Percentiles rank a stretch among this genome's conserved stretches.
These are phyloP conservation scores for Canavalia gladiata DNA, from an alignment of 306 rosid genomes.

Conservation along the genomic window DNA sequence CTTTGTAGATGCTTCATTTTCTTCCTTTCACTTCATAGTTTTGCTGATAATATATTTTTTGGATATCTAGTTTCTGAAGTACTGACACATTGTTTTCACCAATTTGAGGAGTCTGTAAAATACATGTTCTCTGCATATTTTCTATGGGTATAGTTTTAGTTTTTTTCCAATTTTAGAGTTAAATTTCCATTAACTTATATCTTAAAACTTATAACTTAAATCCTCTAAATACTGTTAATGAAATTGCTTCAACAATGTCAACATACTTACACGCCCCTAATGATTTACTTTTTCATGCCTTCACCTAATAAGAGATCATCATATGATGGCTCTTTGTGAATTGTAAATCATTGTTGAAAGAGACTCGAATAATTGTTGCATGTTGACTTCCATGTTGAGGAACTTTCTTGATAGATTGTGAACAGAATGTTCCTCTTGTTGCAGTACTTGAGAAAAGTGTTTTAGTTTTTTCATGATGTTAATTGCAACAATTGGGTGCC, in stretches of 20 bases:
- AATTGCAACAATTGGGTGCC: background rate
- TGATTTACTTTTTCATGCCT: constrained; percentile 18
- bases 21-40: constrained; percentile 3
- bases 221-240: background rate
- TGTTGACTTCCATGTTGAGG: constrained; percentile 1
- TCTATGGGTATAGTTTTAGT: constrained; percentile 19
- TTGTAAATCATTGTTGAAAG: background rate
- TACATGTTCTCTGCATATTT: background rate
- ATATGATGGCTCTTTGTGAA: background rate
- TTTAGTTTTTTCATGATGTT: constrained; percentile 25
- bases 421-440: constrained; percentile 16
- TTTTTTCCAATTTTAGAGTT: background rate
- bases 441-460: background rate
- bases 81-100: constrained; percentile 3
- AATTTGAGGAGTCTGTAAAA: background rate
- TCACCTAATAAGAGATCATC: background rate
- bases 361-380: constrained; percentile 2
- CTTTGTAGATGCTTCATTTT: constrained; percentile 11
- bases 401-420: constrained; percentile 4
- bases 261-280: background rate
- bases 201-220: background rate
- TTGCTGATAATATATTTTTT: background rate
- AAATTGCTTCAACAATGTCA: background rate
- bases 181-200: constrained; percentile 12
- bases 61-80: constrained; percentile 3